Percentiles rank a stretch among this genome's conserved stretches.
Conservation (phyloP, 805 yeast genomes). For the Zygosaccharomyces rouxii region DNA sequence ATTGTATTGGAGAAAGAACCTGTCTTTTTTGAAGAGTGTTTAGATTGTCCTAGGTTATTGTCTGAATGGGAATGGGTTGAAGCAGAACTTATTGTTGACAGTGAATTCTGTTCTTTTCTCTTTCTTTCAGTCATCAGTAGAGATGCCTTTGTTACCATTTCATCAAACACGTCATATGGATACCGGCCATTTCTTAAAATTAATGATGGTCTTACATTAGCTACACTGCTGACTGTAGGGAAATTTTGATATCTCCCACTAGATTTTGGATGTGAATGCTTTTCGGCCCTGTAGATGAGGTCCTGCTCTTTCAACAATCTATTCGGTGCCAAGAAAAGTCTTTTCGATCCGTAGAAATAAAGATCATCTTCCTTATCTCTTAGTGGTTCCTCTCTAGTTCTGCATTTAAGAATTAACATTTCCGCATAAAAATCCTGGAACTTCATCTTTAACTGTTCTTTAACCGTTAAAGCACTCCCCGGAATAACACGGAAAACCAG, state of each 20-base stretch:
- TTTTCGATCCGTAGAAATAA: conserved; percentile 26
- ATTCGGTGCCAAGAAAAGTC: conserved; percentile 19
- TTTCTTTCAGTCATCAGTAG: conserved; percentile 15
- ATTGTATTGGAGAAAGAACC: conserved; percentile 15
- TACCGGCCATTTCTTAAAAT: conserved; percentile 21
- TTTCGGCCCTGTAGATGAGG: conserved; percentile 15
- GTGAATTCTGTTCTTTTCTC: conserved; percentile 9
- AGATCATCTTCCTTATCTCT: conserved; percentile 12
- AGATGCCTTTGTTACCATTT: conserved; percentile 21
- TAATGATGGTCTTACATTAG: conserved; percentile 19
- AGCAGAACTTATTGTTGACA: conserved; percentile 7
- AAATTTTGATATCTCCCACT: conserved; percentile 11
- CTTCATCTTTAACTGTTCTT: conserved; percentile 6
- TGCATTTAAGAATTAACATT: conserved; percentile 8
- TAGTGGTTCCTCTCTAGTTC: conserved; percentile 3
- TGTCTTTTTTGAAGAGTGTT: background rate
- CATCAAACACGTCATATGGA: conserved; percentile 29
- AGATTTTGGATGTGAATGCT: conserved; percentile 6
- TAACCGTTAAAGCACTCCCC: background rate
- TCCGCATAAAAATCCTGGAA: conserved; percentile 12
- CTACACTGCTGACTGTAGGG: conserved; percentile 16
- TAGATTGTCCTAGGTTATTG: background rate
- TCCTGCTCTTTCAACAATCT: conserved; percentile 14
- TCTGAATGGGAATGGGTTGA: background rate
- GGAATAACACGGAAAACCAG: conserved; percentile 18